Evolutionary conservation across 129 eudicot genomes (phyloP), one percentile per base, ranked within the genome.

Genomic region (Lonicera japonica): DNA sequence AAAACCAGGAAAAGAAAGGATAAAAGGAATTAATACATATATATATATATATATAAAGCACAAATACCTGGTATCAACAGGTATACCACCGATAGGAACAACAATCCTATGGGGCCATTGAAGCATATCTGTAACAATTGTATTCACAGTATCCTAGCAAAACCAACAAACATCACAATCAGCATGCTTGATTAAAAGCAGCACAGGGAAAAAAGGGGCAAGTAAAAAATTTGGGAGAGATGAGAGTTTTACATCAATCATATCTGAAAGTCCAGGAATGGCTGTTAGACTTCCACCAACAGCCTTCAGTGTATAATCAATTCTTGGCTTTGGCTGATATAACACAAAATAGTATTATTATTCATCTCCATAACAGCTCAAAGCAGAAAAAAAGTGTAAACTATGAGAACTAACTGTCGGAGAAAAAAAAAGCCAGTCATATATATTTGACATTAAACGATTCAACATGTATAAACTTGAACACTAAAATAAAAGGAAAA

Each of bases 81-180:
- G 88, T 63, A 79, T 57, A 57, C 98, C 96, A 50, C 98, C 98
- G 61, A 92, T 87, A 39, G 98, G 98, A 65, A 92, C 96, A 78
- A 92, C 98, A 79, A 92, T 92, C 63, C 98, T 82, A 77, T 92
- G 98, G 12, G 98, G 98, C 98, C 98, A 92, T 69, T 87, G 88
- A 22, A 92, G 95, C 85, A 86, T 92, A 67, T 92, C 98, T 4
- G 81, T 85, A 24, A 92, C 86, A 43, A 92, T 92, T 47, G 98
- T 62, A 21, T 80, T 60, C 41, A 92, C 96, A 41, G 95, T 92
- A 71, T 87, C 98, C 98, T 92, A 39, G 47, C 60, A 54, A 73
- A 14, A 66, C 46, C 25, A 57, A 11, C 56, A 58, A 58, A 56
- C 24, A 41, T 21, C 21, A 21, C n/a, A n/a, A n/a, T n/a, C n/a